Evolutionary conservation across 805 yeast species (phyloP), one percentile per base, ranked within the genome.

Genomic region (Wickerhamiella domercqiae): DNA sequence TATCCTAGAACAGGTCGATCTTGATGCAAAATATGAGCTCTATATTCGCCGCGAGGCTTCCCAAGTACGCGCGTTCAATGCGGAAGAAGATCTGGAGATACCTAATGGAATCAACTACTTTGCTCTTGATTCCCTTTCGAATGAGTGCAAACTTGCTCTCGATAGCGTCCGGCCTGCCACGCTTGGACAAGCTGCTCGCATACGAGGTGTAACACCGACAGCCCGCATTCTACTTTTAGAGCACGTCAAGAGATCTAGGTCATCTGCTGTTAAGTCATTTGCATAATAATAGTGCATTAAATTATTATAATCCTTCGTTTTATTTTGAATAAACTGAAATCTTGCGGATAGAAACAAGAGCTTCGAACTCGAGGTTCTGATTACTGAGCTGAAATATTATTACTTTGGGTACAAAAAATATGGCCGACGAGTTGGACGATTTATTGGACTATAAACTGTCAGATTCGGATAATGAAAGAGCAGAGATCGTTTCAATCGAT

Each of bases 141-240:
- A 70, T 19, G 96, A 87, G 52, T 86, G 75, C 21, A 70, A 78
- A 39, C 64, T 62, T 14, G 59, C 79, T 7, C 62, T 90, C 38
- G 80, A 82, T 49, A 65, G 67, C 7, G 73, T 82, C 13, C 77
- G 80, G 43, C 98, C 98, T 0, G 71, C 72, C 38, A 90, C 96
- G 0, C 72, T 90, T 32, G 97, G 97, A 0, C 97, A 90, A 54
- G 97, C 97, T 0, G 68, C 94, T 53, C 66, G 97, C 47, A 78
- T 87, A 9, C 93, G 90, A 51, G 97, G 98, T 1, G 75, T 90
- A 2, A 87, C 97, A 0, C 94, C 97, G 0, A 87, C 95, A 0
- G 90, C 95, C 0, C 63, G 82, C 14, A 78, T 83, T 45, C 93
- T 81, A 52, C 63, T 86, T 34, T 80, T 75, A 30, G 50, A 56